Evolutionary conservation across 2,329 filamentous ascomycete species (phyloP).

Genomic region (Stylonectria norvegica): DNA sequence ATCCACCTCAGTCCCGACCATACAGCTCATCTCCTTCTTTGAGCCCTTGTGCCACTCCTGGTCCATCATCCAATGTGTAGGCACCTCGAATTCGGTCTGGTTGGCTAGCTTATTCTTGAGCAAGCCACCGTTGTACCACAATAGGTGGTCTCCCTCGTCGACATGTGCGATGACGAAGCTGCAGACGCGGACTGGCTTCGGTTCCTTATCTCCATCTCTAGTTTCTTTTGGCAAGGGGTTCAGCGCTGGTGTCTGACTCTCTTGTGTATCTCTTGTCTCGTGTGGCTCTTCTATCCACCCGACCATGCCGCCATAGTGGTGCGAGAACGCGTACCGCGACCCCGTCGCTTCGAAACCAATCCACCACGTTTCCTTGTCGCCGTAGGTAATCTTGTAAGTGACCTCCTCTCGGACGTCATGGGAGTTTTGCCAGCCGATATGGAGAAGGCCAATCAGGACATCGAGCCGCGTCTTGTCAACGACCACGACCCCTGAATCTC

Average conservation of each 20-base stretch:
- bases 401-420: slow-evolving; percentile 36
- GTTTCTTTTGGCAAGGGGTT: no score
- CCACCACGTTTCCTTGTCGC: slow-evolving; percentile 48
- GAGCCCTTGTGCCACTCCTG: slow-evolving; percentile 35
- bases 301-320: slow-evolving; percentile 40
- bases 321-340: slow-evolving; percentile 37
- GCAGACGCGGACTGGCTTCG: slow-evolving; percentile 28
- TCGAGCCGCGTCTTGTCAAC: slow-evolving; percentile 38
- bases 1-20: slow-evolving; percentile 23
- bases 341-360: slow-evolving; percentile 41
- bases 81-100: slow-evolving; percentile 32
- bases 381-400: slow-evolving; percentile 41
- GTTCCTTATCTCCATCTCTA: not conserved
- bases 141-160: slow-evolving; percentile 34
- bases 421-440: slow-evolving; percentile 44
- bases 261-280: not conserved
- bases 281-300: slow-evolving; percentile 29
- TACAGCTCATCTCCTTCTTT: slow-evolving; percentile 38
- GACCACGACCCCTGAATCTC: slow-evolving; percentile 41
- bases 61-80: slow-evolving; percentile 40
- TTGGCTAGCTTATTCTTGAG: slow-evolving; percentile 38
- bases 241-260: slow-evolving; percentile 2
- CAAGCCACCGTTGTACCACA: slow-evolving; percentile 44
- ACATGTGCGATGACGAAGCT: slow-evolving; percentile 42
- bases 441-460: slow-evolving; percentile 39